Evolutionary conservation across 208 protist genomes (phyloP).

Genomic region (Phytomonas francai): DNA sequence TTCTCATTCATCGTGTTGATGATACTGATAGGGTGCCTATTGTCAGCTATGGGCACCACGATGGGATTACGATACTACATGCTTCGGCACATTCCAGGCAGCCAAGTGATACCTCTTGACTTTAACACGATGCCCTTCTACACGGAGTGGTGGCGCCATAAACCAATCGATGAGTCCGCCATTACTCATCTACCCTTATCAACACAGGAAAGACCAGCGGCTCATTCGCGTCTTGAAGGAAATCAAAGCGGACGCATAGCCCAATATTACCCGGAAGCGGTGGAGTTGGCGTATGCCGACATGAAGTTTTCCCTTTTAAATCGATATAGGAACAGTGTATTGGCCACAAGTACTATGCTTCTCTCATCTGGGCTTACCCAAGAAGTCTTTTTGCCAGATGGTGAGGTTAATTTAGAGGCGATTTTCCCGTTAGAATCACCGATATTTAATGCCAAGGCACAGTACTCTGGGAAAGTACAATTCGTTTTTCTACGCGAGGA

Average conservation of each 20-base stretch:
- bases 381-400: constrained; percentile 37
- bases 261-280: neutral
- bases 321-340: constrained; percentile 32
- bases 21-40: constrained; percentile 19
- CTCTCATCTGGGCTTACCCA: constrained; percentile 22
- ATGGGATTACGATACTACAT: constrained; percentile 26
- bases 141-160: constrained; percentile 45
- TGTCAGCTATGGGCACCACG: constrained; percentile 23
- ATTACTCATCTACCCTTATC: no score
- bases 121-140: constrained; percentile 57
- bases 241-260: neutral
- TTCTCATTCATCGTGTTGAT: neutral
- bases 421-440: constrained; percentile 40
- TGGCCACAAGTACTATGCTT: constrained; percentile 59
- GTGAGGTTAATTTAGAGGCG: constrained; percentile 42
- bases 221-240: constrained; percentile 10
- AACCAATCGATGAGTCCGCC: constrained; percentile 14
- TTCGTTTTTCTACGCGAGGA: constrained; percentile 53
- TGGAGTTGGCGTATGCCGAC: constrained; percentile 6
- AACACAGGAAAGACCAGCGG: no score
- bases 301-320: constrained; percentile 55
- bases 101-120: constrained; percentile 31
- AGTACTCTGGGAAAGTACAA: constrained; percentile 49
- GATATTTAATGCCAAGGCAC: constrained; percentile 53
- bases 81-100: constrained; percentile 36